Base-by-base conservation (phyloP, 2,329 filamentous ascomycete species). In the Colletotrichum sp. region DNA sequence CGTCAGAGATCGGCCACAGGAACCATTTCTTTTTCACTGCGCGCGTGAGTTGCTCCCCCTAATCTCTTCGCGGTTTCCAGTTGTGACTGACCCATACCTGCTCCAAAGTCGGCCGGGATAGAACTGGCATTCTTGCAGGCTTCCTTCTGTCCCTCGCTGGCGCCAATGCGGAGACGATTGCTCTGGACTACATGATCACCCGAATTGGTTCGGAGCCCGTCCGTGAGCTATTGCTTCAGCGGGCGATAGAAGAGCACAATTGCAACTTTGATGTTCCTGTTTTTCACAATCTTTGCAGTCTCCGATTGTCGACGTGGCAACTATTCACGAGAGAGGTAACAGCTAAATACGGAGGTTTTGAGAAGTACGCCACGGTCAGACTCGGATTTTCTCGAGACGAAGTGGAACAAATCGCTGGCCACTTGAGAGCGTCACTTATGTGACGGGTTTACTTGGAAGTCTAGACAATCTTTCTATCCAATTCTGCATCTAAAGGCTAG, bases 1-100 rank as follows among this genome's bases (percentile, higher is more conserved):
- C 71, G 83, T 91, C 16, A 82, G 88, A 68, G 88, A 90, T 78
- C 82, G 84, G 9, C 86, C 86, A 9, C 73, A 80, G 2, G 85
- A 89, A 79, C 84, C 86, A n/a, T 85, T 90, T 72, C 77, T 91
- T 65, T 87, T 91, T 39, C 90, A 91, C 80, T 91, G 90, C 80
- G 90, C 88, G 7, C 89, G 89, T 90, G 78, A 79, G 85, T 82
- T 34, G 52, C 21, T 6, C 5, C 21, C 66, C 15, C 15, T 59
- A 3, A 18, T n/a, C 2, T 30, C 26, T 32, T 6, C 26, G 13
- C 6, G n/a, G 15, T 15, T 2, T 36, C 6, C n/a, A 39, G 4
- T 10, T 7, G 1, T 5, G 2, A 52, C 13, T 49, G 2, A 28
- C 34, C 44, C 8, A 66, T 10, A 16, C 3, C 21, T 12, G 7